phyloP scores from a whole-genome alignment of 2,329 filamentous ascomycete genomes.

The Aspergillus pseudonomiae region DNA sequence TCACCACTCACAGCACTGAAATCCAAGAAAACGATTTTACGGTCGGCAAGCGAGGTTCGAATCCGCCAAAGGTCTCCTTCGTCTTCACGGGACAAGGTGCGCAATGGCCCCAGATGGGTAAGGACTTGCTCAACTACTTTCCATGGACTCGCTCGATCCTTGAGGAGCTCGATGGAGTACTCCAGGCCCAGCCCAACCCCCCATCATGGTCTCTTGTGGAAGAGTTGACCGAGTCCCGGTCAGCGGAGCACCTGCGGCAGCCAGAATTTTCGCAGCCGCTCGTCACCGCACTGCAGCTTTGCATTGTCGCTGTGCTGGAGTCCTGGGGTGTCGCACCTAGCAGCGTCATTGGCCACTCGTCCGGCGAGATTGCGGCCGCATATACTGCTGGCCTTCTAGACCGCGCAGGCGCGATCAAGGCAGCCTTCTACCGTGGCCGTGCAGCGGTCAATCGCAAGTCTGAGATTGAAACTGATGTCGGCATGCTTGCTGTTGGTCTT shows the following conservation, averaged over 20 bases:
- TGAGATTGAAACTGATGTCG: neutral
- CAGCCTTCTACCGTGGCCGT: constrained; percentile 19
- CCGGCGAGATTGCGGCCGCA: constrained; percentile 54
- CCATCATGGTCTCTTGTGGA: neutral
- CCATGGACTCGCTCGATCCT: constrained; percentile 12
- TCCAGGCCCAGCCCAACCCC: neutral
- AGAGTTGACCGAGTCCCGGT: neutral
- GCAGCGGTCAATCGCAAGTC: neutral
- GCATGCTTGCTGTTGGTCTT: constrained; percentile 21
- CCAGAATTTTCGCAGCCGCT: constrained; percentile 16
- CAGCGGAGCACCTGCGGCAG: neutral
- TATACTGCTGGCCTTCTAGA: constrained; percentile 43
- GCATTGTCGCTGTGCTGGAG: constrained; percentile 47
- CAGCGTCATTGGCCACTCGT: constrained; percentile 51
- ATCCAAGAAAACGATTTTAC: too few relatives aligned
- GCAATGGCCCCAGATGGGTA: constrained; percentile 34
- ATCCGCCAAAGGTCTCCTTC: constrained; percentile 14
- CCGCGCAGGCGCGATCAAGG: constrained; percentile 6
- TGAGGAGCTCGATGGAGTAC: constrained; percentile 10
- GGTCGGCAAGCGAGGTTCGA: too few relatives aligned
- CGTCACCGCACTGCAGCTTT: constrained; percentile 53
- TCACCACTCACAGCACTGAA: too few relatives aligned
- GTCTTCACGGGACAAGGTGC: constrained; percentile 39
- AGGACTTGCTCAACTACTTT: constrained; percentile 21
- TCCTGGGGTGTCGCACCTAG: constrained; percentile 47